phyloP scores from a whole-genome alignment of 148 eudicot genomes.

The Spergularia bocconei region DNA sequence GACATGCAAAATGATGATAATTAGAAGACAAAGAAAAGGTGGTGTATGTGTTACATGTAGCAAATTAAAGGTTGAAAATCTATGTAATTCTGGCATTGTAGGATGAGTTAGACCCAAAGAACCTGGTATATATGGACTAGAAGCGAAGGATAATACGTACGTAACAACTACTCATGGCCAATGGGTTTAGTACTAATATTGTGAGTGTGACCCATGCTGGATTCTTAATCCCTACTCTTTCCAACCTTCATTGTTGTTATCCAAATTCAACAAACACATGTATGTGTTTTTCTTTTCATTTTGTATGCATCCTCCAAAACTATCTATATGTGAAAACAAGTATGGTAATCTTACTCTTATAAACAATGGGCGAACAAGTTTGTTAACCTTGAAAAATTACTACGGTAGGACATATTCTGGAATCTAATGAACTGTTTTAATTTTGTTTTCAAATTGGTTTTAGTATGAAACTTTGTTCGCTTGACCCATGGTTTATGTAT shows the following conservation, averaged over 20 bases:
- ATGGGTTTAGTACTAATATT: not conserved
- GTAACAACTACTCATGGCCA: not conserved
- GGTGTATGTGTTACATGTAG: not conserved
- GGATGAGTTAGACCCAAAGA: not conserved
- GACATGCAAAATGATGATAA: conserved; percentile 5
- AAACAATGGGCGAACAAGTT: too few species aligned
- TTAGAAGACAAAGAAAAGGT: conserved; percentile 2
- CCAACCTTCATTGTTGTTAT: not conserved
- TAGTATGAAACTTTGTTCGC: too few species aligned
- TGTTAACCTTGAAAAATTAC: too few species aligned
- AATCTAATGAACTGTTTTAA: too few species aligned
- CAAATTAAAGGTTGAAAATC: not conserved
- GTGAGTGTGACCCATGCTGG: conserved; percentile 14
- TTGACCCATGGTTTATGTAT: too few species aligned
- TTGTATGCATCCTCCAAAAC: not conserved
- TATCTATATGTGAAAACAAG: too few species aligned
- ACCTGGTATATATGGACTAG: not conserved
- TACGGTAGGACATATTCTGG: too few species aligned
- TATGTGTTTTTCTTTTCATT: conserved; percentile 6
- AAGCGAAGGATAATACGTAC: not conserved
- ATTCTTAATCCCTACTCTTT: not conserved
- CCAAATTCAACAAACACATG: conserved; percentile 15
- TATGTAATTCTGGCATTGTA: not conserved
- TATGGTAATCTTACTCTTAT: too few species aligned
- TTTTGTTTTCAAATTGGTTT: too few species aligned